phyloP scores from a whole-genome alignment of 2,329 filamentous ascomycete genomes.

The Venturia carpophila region DNA sequence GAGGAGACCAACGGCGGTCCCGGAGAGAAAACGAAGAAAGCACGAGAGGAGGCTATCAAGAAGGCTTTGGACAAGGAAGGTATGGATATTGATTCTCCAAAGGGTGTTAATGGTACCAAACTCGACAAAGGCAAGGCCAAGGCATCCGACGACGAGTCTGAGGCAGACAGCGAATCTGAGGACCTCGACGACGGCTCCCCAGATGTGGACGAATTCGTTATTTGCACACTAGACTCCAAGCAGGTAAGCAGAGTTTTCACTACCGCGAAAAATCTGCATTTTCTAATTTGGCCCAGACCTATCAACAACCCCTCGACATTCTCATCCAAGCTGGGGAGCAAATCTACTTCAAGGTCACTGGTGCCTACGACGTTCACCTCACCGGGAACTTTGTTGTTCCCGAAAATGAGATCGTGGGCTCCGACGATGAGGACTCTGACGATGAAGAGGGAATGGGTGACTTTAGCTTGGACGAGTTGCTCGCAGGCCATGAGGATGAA shows the following conservation, averaged over 20 bases:
- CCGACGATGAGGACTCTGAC: constrained; percentile 55
- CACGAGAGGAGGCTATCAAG: constrained; percentile 67
- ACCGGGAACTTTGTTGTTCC: constrained; percentile 92
- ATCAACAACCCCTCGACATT: constrained; percentile 91
- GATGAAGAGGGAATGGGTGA: constrained; percentile 48
- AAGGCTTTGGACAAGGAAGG: constrained; percentile 71
- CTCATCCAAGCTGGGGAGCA: constrained; percentile 81
- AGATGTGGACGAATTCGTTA: constrained; percentile 61
- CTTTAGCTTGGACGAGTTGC: constrained; percentile 69
- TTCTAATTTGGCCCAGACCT: constrained; percentile 55
- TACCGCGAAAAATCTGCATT: constrained; percentile 2
- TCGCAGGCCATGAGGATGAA: constrained; percentile 47
- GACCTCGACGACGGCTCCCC: constrained; percentile 43
- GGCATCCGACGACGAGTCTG: constrained; percentile 60
- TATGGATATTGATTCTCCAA: constrained; percentile 59
- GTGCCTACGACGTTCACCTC: constrained; percentile 82
- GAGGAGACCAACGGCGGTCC: constrained; percentile 74
- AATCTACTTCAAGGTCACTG: constrained; percentile 85
- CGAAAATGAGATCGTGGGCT: constrained; percentile 48
- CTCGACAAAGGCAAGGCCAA: constrained; percentile 48
- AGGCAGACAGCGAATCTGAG: constrained; percentile 66
- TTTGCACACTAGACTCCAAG: constrained; percentile 92
- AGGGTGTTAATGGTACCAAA: constrained; percentile 44
- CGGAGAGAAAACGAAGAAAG: constrained; percentile 85
- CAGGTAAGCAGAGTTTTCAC: constrained; percentile 53